phyloP scores from a whole-genome alignment of 2,329 filamentous ascomycete species.

The Xylaria sp. region DNA sequence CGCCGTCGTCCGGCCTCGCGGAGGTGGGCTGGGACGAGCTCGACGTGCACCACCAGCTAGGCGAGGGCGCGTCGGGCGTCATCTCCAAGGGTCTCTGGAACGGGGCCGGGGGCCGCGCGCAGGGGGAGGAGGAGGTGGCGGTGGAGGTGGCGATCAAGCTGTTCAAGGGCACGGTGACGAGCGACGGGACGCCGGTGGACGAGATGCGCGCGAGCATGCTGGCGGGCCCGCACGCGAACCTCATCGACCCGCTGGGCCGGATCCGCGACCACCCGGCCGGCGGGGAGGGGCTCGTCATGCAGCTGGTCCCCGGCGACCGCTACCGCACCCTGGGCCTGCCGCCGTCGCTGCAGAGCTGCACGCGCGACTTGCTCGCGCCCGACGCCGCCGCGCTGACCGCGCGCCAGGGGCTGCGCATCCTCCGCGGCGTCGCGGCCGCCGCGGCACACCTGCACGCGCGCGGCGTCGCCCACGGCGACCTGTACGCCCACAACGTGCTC shows the following conservation, averaged over 20 bases:
- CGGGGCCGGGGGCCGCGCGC: constrained; percentile 27
- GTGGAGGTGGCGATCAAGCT: constrained; percentile 53
- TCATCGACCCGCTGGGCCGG: constrained; percentile 49
- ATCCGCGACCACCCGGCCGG: constrained; percentile 44
- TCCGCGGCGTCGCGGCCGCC: constrained; percentile 46
- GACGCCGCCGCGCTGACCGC: constrained; percentile 34
- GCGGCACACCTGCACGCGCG: constrained; percentile 47
- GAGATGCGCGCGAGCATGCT: constrained; percentile 51
- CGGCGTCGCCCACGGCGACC: constrained; percentile 49
- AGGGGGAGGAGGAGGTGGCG: too few relatives aligned
- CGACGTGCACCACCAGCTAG: constrained; percentile 44
- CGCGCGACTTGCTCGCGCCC: constrained; percentile 45
- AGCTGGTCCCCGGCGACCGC: constrained; percentile 45
- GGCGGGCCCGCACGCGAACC: constrained; percentile 49
- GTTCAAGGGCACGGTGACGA: constrained; percentile 51
- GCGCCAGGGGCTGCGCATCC: constrained; percentile 39
- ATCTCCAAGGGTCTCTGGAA: constrained; percentile 47
- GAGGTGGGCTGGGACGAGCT: constrained; percentile 46
- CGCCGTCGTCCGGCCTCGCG: constrained; percentile 40
- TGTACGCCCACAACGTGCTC: constrained; percentile 53
- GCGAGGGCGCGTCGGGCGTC: constrained; percentile 50
- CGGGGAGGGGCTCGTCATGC: constrained; percentile 48
- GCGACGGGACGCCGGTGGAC: constrained; percentile 51
- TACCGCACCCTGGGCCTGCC: constrained; percentile 48
- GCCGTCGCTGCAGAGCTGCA: constrained; percentile 49